Percentiles rank a stretch among this genome's conserved stretches.
Conservation (phyloP, 2,329 filamentous ascomycete species). For the Gaeumannomyces sp. region DNA sequence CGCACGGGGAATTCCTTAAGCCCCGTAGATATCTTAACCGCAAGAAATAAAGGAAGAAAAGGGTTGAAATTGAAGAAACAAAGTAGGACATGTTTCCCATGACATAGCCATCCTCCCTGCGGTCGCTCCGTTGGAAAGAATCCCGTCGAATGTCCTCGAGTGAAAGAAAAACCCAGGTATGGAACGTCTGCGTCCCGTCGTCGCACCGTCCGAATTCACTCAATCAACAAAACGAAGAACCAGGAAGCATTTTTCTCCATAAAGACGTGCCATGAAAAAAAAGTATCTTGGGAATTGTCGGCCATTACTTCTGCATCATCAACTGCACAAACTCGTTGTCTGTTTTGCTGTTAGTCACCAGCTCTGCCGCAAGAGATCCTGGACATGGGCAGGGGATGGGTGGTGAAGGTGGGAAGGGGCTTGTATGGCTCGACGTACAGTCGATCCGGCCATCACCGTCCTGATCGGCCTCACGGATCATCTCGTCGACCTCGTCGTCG, state of each 20-base stretch:
- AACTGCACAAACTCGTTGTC: slow-evolving; percentile 92
- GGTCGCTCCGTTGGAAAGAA: not conserved
- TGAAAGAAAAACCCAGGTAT: slow-evolving; percentile 1
- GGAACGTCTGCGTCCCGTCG: not conserved
- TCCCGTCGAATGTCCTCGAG: slow-evolving; percentile 9
- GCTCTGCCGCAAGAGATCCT: not conserved
- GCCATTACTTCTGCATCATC: slow-evolving; percentile 85
- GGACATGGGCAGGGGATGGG: not conserved
- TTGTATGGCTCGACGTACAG: slow-evolving; percentile 50
- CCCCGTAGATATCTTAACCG: not conserved
- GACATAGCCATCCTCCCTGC: not conserved
- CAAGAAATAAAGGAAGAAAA: not conserved
- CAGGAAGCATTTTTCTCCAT: not conserved
- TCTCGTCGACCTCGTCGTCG: slow-evolving; percentile 86
- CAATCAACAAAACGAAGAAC: not conserved
- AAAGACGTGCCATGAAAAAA: slow-evolving; percentile 1
- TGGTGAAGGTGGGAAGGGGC: no score
- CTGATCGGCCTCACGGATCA: slow-evolving; percentile 88
- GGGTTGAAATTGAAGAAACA: slow-evolving; percentile 1
- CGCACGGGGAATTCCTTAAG: not conserved
- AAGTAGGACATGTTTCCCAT: slow-evolving; percentile 1
- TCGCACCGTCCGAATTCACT: not conserved
- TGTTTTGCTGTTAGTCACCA: slow-evolving; percentile 31
- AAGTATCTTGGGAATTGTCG: slow-evolving; percentile 9
- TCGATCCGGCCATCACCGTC: slow-evolving; percentile 85